phyloP scores from a whole-genome alignment of 148 eudicot genomes.

The Rhododendron henanense region DNA sequence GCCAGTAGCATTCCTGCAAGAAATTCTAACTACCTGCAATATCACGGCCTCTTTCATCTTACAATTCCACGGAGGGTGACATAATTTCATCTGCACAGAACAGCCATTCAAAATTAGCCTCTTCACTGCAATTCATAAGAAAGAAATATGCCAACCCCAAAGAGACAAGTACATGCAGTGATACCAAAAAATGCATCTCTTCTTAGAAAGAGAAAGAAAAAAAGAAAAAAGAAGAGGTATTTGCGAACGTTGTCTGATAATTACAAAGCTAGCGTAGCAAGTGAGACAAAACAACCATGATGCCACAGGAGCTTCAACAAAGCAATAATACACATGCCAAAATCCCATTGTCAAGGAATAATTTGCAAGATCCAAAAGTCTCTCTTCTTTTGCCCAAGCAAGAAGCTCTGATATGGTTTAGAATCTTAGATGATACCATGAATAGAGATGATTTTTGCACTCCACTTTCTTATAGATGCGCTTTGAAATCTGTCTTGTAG shows the following conservation, averaged over 20 bases:
- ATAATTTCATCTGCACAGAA: conserved; percentile 26
- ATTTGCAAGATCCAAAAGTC: background rate
- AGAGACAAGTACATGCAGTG: background rate
- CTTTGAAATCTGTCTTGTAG: background rate
- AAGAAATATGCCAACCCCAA: background rate
- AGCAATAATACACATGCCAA: background rate
- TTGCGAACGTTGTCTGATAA: background rate
- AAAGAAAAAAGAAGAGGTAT: background rate
- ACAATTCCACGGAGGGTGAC: conserved; percentile 19
- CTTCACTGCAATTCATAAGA: background rate
- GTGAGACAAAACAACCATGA: background rate
- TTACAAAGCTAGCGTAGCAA: background rate
- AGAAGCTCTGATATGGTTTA: background rate
- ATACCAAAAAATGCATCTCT: background rate
- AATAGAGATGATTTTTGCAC: background rate
- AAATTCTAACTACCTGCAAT: conserved; percentile 11
- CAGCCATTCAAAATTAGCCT: conserved; percentile 9
- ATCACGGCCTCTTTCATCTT: conserved; percentile 15
- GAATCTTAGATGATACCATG: background rate
- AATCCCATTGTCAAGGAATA: background rate
- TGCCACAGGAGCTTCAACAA: background rate
- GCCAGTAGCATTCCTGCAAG: conserved; percentile 21
- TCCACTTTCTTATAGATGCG: background rate
- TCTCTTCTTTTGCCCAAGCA: background rate
- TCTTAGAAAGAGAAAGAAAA: background rate